These are phyloP conservation scores for Boletus pseudo-olivaceus DNA, from an alignment of 768 basidiomycete genomes.

Conservation along the genomic window DNA sequence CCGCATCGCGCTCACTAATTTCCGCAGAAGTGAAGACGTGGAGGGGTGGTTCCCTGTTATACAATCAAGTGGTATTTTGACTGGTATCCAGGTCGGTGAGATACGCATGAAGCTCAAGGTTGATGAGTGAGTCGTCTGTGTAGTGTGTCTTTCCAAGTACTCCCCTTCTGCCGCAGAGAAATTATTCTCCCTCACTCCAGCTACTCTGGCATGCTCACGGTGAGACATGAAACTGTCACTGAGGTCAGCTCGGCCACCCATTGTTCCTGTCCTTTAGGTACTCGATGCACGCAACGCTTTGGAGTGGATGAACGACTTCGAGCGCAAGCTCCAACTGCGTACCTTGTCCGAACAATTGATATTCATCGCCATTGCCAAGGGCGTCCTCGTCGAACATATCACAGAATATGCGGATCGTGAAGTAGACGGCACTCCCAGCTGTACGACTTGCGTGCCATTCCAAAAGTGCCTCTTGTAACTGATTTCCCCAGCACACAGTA, in stretches of 20 bases:
- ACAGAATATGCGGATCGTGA: slow-evolving; percentile 67
- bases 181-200: slow-evolving; percentile 68
- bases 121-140: slow-evolving; percentile 55
- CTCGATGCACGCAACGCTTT: slow-evolving; percentile 61
- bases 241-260: background rate
- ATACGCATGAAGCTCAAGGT: slow-evolving; percentile 69
- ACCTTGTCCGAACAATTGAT: slow-evolving; percentile 58
- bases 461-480: background rate
- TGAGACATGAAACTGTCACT: slow-evolving; percentile 28
- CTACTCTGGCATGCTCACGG: slow-evolving; percentile 61
- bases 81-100: slow-evolving; percentile 68
- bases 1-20: slow-evolving; percentile 62
- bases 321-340: slow-evolving; percentile 63
- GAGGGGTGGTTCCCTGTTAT: slow-evolving; percentile 87
- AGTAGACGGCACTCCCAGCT: slow-evolving; percentile 63
- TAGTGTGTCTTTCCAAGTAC: background rate
- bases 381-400: slow-evolving; percentile 63
- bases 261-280: slow-evolving; percentile 8
- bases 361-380: slow-evolving; percentile 65
- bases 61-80: slow-evolving; percentile 43
- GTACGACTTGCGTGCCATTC: slow-evolving; percentile 38
- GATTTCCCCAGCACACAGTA: slow-evolving; percentile 58
- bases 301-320: slow-evolving; percentile 72
- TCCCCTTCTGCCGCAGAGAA: slow-evolving; percentile 46
- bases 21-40: slow-evolving; percentile 66